Base-by-base conservation (phyloP, 768 basidiomycete species). In the Xanthoconium purpureum region DNA sequence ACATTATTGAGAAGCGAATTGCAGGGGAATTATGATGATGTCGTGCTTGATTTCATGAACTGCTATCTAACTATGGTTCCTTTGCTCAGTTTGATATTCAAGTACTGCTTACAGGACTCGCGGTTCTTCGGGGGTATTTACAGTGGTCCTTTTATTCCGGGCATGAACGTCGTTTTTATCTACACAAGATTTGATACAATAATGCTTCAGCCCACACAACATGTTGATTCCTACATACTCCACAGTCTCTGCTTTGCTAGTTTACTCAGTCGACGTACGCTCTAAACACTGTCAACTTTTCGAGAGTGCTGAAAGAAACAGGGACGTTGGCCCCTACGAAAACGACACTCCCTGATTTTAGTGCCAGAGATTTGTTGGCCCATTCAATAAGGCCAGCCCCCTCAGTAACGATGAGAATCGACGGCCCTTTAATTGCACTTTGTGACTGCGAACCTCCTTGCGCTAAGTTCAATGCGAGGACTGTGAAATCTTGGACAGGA, bases 401-500 rank as follows among this genome's bases (percentile, higher is more conserved):
- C 20, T 79, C 77, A 0, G 89, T 92, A 15, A 88, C 83, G 55
- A 98, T 87, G 12, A 80, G 76, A 39, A 99, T 79, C 66, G 92
- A 95, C 8, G 97, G 97, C 0, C 96, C 97, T 0, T 82, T 80
- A 11, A 98, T 69, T 9, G 78, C 72, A 12, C 73, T 74, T 62
- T 95, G 91, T 18, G 57, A 68, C 68, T 88, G 86, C 18, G 66
- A 67, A 57, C 71, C 73, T 8, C 76, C 78, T 0, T 67, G 62
- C 0, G 63, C 59, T 9, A 97, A 67, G 38, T 75, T 75, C 8
- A 85, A 75, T 32, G 81, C 80, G 15, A 95, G 77, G 17, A 99
- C 94, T 4, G 89, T 86, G 73, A 99, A 98, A 70, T 98, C 97
- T 35, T 86, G 85, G 63, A 95, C 88, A 0, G 97, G 94, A 7